Evolutionary conservation across 2,329 filamentous ascomycete species (phyloP).

Genomic region (Sclerotiophoma versabilis): DNA sequence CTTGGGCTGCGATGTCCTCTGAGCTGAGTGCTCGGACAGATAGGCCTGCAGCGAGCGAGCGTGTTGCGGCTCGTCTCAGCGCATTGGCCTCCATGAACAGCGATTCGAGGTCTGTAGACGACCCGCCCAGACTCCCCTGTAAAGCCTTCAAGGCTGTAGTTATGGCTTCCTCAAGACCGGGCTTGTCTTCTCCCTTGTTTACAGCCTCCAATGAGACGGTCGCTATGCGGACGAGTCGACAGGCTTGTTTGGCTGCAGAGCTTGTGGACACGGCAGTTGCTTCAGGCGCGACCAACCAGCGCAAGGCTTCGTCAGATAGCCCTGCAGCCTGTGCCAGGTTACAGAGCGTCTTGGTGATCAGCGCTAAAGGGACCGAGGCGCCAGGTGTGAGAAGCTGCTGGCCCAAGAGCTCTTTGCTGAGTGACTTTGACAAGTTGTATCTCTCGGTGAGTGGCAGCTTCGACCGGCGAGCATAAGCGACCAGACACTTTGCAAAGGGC

Average conservation of each 20-base stretch:
- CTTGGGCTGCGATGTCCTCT: constrained; percentile 13
- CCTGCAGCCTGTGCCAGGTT: constrained; percentile 46
- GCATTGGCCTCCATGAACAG: constrained; percentile 47
- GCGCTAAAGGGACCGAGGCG: neutral
- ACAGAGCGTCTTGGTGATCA: constrained; percentile 31
- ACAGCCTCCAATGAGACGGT: constrained; percentile 41
- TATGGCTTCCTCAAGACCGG: constrained; percentile 27
- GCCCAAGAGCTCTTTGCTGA: constrained; percentile 24
- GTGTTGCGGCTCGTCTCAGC: constrained; percentile 42
- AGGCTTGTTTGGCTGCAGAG: constrained; percentile 35
- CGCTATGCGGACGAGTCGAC: constrained; percentile 36
- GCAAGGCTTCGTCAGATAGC: constrained; percentile 43
- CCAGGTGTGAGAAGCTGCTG: constrained; percentile 2
- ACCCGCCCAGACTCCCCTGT: constrained; percentile 40
- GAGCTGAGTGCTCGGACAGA: constrained; percentile 8
- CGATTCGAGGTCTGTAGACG: constrained; percentile 42
- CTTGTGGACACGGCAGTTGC: constrained; percentile 18
- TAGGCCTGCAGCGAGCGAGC: constrained; percentile 26
- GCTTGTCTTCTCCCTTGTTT: constrained; percentile 26
- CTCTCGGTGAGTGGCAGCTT: constrained; percentile 43
- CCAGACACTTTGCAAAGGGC: constrained; percentile 69
- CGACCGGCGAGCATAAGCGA: constrained; percentile 65
- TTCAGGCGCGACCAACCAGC: constrained; percentile 35
- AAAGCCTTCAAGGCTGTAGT: constrained; percentile 36
- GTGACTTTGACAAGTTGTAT: constrained; percentile 50